phyloP scores from a whole-genome alignment of 2,329 filamentous ascomycete genomes.

The Fusarium armeniacum region DNA sequence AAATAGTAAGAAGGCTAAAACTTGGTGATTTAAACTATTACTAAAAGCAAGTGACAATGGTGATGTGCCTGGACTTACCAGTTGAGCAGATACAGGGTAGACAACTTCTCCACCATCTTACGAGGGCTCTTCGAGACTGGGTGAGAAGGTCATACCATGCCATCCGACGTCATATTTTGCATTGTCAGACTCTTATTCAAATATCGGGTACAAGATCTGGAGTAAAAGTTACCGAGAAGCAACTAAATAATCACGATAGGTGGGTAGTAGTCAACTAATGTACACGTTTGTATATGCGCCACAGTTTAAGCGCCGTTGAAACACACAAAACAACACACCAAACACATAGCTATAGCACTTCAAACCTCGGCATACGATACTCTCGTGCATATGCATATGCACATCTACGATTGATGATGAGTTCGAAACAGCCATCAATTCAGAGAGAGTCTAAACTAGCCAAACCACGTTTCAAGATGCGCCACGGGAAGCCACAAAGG shows the following conservation, averaged over 20 bases:
- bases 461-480: constrained; percentile 8
- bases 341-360: background rate
- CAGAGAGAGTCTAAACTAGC: background rate
- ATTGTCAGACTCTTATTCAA: constrained; percentile 14
- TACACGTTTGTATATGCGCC: background rate
- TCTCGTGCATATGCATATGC: constrained; percentile 7
- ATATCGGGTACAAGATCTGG: constrained; percentile 20
- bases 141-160: constrained; percentile 26
- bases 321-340: background rate
- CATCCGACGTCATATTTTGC: constrained; percentile 20
- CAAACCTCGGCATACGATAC: constrained; percentile 2
- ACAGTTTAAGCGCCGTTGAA: background rate
- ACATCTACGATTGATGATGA: background rate
- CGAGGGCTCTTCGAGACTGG: constrained; percentile 8
- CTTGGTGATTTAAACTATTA: accelerated
- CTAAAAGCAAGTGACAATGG: background rate
- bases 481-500: constrained; percentile 10
- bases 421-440: background rate
- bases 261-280: background rate
- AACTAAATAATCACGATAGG: background rate
- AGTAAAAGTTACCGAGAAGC: constrained; percentile 12
- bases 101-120: accelerated
- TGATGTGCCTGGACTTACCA: background rate
- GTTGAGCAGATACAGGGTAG: background rate
- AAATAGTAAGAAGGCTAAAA: no score